Base-by-base conservation (phyloP, 768 basidiomycete genomes). In the Fibroporia radiculosa region DNA sequence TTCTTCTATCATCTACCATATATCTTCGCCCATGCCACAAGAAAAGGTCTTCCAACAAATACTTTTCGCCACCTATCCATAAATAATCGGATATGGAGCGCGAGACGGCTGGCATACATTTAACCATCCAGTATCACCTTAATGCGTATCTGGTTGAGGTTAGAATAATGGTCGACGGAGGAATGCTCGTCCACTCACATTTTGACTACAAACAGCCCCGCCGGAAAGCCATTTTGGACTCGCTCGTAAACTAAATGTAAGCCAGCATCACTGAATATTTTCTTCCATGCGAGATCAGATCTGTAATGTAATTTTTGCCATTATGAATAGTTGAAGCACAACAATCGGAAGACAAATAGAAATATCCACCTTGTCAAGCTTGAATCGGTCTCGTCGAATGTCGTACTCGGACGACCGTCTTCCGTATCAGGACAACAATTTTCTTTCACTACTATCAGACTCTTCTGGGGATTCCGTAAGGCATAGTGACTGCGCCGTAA, bases 391-490 rank as follows among this genome's bases (percentile, higher is more conserved):
- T 84, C 79, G 56, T 97, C 93, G 55, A 91, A 90, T 6, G 80
- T 60, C 10, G 73, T 67, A 19, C 66, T 64, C 0, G 79, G 69
- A 13, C 62, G 60, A 1, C 75, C 82, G 25, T 73, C 74, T 10
- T 63, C 62, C 1, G 48, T 56, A 56, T 93, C 81, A 1, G 69
- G 60, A 58, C 91, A 95, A 14, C 84, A 53, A 57, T 96, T 96
- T 66, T 99, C 95, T 62, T 99, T 99, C 35, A 93, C 82, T 12
- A 97, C 72, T 42, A 98, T 84, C 29, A 88, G 48, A 44, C 83
- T 80, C 32, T 63, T 54, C 1, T 57, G 63, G 26, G 55, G 57
- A 37, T 60, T 57, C n/a, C 81, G 70, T 46, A 97, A 60, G 0
- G 90, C 78, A 2, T 63, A 66, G 37, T 72, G 70, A 49, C 82